Base-by-base conservation (phyloP, 129 eudicot species). In the Flaveria robusta region DNA sequence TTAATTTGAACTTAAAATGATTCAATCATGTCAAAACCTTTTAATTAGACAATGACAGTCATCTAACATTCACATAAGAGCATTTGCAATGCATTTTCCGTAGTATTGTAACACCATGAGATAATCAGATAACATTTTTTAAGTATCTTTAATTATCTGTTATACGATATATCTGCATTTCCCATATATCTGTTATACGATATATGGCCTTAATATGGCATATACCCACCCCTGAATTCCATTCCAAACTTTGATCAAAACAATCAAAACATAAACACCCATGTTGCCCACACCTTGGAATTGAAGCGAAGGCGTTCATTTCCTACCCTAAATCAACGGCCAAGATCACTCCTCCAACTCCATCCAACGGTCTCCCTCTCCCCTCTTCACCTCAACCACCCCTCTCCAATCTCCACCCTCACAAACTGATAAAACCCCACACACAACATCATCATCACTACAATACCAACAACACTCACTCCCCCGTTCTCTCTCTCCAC, bases 301-400 rank as follows among this genome's bases (percentile, higher is more conserved):
- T 66, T 68, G 72, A 75, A 50, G 75, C 70, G 20, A 62, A 81
- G 41, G 74, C 85, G 50, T 84, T 67, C 88, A 84, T 84, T 81
- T 71, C 83, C 79, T 68, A 77, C 24, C 71, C 85, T 50, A 67
- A 79, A 5, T 72, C 70, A 75, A 82, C 82, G 89, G 77, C 78
- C 52, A 4, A 0, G 78, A 76, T 86, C 81, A 13, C 24, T 20
- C 63, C 52, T 11, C 46, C 62, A n/a, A 11, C 7, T 19, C 43
- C 50, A 82, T 76, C 81, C 74, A 82, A 82, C 66, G 85, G 75
- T 71, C 78, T 8, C 49, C 68, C 19, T 82, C 51, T 65, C 37
- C 47, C 70, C 46, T 62, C 10, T 55, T 71, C 69, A 71, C 72
- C 86, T 78, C 86, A 83, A 77, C 83, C 77, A 83, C 83, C 82